Conservation (phyloP, 2,329 filamentous ascomycete genomes). For the Sphaceloma murrayae region DNA sequence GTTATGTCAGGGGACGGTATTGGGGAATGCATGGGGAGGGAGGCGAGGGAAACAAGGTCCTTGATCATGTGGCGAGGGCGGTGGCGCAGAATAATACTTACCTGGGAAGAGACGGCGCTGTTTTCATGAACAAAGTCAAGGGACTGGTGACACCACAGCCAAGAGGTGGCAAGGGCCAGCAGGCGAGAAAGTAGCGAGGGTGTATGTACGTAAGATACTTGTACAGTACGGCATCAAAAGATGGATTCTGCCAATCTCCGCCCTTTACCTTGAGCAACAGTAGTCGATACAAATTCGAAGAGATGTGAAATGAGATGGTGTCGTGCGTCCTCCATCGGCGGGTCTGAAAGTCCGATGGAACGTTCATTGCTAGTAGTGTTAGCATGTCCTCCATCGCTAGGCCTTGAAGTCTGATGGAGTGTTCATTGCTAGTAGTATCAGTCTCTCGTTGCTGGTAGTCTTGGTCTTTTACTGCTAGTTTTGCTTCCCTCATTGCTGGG, state of each 20-base stretch:
- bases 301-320: no score
- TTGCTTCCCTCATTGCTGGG: no score
- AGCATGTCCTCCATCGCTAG: no score
- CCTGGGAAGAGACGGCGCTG: constrained; percentile 24
- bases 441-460: no score
- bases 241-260: not conserved
- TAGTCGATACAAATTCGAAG: no score
- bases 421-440: no score
- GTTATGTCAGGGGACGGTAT: constrained; percentile 18
- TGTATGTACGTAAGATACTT: not conserved
- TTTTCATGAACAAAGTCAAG: constrained; percentile 28
- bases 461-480: no score
- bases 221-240: not conserved
- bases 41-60: constrained; percentile 22
- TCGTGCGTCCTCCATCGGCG: no score
- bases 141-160: constrained; percentile 19
- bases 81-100: constrained; percentile 25
- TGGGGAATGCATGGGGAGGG: constrained; percentile 23
- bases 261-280: not conserved
- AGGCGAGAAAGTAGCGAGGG: not conserved
- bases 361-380: no score
- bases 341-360: no score
- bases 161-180: not conserved
- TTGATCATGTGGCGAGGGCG: constrained; percentile 18
- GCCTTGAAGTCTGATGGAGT: no score